Evolutionary conservation across 2,329 filamentous ascomycete species (phyloP).

Genomic region (Hymenoscyphus linearis): DNA sequence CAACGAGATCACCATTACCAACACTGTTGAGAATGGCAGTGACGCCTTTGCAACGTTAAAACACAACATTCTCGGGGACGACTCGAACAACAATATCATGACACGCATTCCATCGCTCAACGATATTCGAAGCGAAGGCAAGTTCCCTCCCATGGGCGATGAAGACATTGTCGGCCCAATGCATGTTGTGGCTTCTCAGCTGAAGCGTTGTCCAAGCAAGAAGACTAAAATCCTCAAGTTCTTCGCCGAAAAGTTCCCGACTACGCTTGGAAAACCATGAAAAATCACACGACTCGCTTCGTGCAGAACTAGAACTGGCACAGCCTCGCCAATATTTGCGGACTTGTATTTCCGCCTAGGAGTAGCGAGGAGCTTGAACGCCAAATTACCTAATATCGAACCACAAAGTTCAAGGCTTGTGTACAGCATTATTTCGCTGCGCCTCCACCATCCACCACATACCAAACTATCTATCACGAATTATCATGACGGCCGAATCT

Average conservation of each 20-base stretch:
- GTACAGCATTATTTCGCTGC: constrained; percentile 8
- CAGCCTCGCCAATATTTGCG: not conserved
- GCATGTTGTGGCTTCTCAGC: constrained; percentile 37
- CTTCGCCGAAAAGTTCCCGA: constrained; percentile 32
- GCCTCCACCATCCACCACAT: not conserved
- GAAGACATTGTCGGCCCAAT: constrained; percentile 93
- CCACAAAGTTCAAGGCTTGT: not conserved
- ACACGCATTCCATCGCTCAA: constrained; percentile 64
- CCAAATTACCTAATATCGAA: constrained; percentile 2
- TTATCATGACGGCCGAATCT: constrained; percentile 4
- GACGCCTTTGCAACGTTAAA: constrained; percentile 40
- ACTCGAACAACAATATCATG: constrained; percentile 40
- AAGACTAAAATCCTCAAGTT: constrained; percentile 32
- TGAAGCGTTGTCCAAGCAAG: constrained; percentile 29
- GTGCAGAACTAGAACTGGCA: not conserved
- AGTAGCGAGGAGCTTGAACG: too few species aligned
- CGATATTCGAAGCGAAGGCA: constrained; percentile 63
- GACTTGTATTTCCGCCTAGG: not conserved
- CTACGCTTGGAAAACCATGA: constrained; percentile 25
- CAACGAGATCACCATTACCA: constrained; percentile 59
- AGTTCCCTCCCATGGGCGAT: constrained; percentile 84
- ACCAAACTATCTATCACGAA: constrained; percentile 2
- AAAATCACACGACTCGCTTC: not conserved
- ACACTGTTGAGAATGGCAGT: constrained; percentile 39
- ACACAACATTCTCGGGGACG: constrained; percentile 42